Percentiles rank a stretch among this genome's conserved stretches.
Evolutionary conservation across 1,139 yeast species (phyloP).

Genomic region (Taphrina populina): DNA sequence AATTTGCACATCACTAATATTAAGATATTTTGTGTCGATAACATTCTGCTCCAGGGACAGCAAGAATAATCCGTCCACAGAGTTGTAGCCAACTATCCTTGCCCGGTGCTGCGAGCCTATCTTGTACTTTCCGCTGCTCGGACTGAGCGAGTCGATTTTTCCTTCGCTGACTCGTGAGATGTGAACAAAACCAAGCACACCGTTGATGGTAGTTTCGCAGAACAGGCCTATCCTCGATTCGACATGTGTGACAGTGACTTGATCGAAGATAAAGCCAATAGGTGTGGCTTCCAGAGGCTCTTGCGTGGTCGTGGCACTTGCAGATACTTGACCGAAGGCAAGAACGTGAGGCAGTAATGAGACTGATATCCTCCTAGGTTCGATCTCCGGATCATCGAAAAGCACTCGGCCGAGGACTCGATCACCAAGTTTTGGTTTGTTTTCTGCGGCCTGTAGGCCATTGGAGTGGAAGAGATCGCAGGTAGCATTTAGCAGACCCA

Average conservation of each 20-base stretch:
- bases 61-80: slow-evolving; percentile 63
- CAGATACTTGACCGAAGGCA: slow-evolving; percentile 29
- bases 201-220: slow-evolving; percentile 54
- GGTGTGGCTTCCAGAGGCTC: slow-evolving; percentile 68
- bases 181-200: slow-evolving; percentile 63
- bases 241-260: slow-evolving; percentile 57
- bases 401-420: slow-evolving; percentile 67
- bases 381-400: slow-evolving; percentile 52
- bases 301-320: slow-evolving; percentile 37
- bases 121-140: slow-evolving; percentile 48
- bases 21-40: slow-evolving; percentile 63
- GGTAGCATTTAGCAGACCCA: slow-evolving; percentile 74
- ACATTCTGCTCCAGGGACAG: slow-evolving; percentile 68
- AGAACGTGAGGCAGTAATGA: slow-evolving; percentile 62
- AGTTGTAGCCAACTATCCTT: slow-evolving; percentile 69
- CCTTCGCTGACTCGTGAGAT: slow-evolving; percentile 65
- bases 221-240: slow-evolving; percentile 48
- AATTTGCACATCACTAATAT: slow-evolving; percentile 67
- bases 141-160: slow-evolving; percentile 48
- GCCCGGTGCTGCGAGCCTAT: slow-evolving; percentile 70
- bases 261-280: slow-evolving; percentile 67
- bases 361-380: slow-evolving; percentile 59
- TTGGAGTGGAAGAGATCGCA: slow-evolving; percentile 62
- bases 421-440: slow-evolving; percentile 65
- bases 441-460: slow-evolving; percentile 50